A percentile compares a stretch with the other conserved stretches of the same genome.
Evolutionary conservation across 2,329 filamentous ascomycete genomes (phyloP).

Genomic region (Paracoccidioides brasiliensis): DNA sequence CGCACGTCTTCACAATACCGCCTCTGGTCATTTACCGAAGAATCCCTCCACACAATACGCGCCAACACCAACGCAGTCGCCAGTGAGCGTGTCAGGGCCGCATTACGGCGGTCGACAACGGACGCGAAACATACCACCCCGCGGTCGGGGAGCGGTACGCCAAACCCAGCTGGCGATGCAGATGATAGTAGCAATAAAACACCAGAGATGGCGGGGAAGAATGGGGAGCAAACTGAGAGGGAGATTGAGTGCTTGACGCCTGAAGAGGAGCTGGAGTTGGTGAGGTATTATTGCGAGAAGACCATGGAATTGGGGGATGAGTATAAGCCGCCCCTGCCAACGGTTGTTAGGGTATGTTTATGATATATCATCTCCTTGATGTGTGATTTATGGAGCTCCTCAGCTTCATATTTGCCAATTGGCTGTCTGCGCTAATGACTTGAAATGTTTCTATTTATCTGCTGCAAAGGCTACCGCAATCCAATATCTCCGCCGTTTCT

Average conservation of each 20-base stretch:
- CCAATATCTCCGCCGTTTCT: conserved; percentile 86
- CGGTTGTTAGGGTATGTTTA: conserved; percentile 43
- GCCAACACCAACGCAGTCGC: conserved; percentile 68
- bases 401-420: too few relatives aligned
- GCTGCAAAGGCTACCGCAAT: conserved; percentile 57
- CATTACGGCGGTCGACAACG: conserved; percentile 38
- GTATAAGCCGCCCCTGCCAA: conserved; percentile 44
- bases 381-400: too few relatives aligned
- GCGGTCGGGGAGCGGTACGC: conserved; percentile 18
- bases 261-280: conserved; percentile 67
- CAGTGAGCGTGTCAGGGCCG: conserved; percentile 50
- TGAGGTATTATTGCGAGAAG: conserved; percentile 63
- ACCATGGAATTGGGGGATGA: conserved; percentile 46
- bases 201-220: conserved; percentile 12
- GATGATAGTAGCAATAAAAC: background rate
- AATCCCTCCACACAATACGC: conserved; percentile 58
- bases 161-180: conserved; percentile 20
- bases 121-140: conserved; percentile 14
- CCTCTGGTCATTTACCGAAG: conserved; percentile 79
- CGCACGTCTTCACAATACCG: conserved; percentile 79
- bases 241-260: conserved; percentile 67
- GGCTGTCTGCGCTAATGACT: background rate
- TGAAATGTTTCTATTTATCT: background rate
- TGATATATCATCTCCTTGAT: conserved; percentile 1
- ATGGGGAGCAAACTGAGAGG: conserved; percentile 16